Evolutionary conservation across 1,139 yeast species (phyloP).

Genomic region (Magnusiomyces magnusii): DNA sequence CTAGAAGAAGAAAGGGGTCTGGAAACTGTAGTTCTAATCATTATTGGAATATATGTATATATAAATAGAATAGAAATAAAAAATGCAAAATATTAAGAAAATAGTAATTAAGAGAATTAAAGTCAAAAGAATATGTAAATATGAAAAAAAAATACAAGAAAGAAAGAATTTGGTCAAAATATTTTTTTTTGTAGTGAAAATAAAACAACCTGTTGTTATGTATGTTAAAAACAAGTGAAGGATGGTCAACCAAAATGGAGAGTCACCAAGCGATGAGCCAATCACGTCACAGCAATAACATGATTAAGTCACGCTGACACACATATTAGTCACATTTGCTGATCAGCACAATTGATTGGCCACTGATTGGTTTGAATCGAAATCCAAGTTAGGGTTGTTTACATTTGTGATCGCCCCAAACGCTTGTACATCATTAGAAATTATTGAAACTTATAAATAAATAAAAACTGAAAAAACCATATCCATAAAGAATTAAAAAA

Average conservation of each 20-base stretch:
- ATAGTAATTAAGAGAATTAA: neutral
- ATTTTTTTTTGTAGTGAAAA: too few relatives aligned
- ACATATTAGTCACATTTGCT: neutral
- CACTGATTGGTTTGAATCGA: neutral
- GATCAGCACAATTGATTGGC: neutral
- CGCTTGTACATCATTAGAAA: neutral
- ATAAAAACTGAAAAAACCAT: neutral
- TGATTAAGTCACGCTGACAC: neutral
- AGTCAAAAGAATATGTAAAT: neutral
- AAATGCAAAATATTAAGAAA: neutral
- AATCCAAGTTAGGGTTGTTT: neutral
- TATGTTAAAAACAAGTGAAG: too few relatives aligned
- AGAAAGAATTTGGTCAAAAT: neutral
- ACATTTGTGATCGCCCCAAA: neutral
- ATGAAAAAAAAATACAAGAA: neutral
- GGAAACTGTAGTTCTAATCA: slow-evolving; percentile 12
- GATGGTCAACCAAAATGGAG: too few relatives aligned
- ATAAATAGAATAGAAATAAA: neutral
- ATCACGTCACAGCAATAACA: neutral
- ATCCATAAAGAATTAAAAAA: neutral
- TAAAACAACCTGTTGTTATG: too few relatives aligned
- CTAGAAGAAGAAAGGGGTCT: slow-evolving; percentile 7
- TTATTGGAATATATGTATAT: slow-evolving; percentile 5
- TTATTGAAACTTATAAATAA: neutral
- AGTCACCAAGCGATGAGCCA: neutral